Evolutionary conservation across 148 eudicot genomes (phyloP).

Genomic region (Camellia japonica): DNA sequence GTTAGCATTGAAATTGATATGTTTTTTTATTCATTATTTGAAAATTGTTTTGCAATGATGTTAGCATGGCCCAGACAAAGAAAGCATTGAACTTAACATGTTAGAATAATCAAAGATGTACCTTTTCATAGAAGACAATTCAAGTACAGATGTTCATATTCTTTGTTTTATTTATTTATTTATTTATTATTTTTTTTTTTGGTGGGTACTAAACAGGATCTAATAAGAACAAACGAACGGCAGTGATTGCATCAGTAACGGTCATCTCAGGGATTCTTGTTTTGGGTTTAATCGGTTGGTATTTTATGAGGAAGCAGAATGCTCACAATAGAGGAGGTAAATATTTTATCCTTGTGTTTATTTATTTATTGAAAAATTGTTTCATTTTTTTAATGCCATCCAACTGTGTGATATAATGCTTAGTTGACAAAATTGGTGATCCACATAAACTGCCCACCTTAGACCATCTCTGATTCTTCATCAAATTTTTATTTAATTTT

Average conservation of each 20-base stretch:
- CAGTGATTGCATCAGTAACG: slow-evolving; percentile 13
- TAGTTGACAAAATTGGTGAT: not conserved
- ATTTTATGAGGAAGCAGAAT: not conserved
- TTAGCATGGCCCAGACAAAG: too few relatives aligned
- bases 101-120: too few relatives aligned
- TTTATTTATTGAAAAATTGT: not conserved
- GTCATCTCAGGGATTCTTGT: not conserved
- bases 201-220: not conserved
- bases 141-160: too few relatives aligned
- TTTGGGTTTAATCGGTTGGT: slow-evolving; percentile 4
- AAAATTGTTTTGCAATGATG: too few relatives aligned
- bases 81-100: too few relatives aligned
- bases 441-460: not conserved
- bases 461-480: too few relatives aligned
- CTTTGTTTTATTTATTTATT: not conserved
- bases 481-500: not conserved
- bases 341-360: too few relatives aligned
- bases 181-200: not conserved
- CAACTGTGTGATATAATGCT: not conserved
- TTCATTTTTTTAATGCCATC: not conserved
- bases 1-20: too few relatives aligned
- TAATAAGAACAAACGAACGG: slow-evolving; percentile 3
- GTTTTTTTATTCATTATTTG: too few relatives aligned
- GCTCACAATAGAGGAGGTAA: not conserved
- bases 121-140: too few relatives aligned